Evolutionary conservation across 768 basidiomycete genomes (phyloP).

Genomic region (Suillus fuscotomentosus): DNA sequence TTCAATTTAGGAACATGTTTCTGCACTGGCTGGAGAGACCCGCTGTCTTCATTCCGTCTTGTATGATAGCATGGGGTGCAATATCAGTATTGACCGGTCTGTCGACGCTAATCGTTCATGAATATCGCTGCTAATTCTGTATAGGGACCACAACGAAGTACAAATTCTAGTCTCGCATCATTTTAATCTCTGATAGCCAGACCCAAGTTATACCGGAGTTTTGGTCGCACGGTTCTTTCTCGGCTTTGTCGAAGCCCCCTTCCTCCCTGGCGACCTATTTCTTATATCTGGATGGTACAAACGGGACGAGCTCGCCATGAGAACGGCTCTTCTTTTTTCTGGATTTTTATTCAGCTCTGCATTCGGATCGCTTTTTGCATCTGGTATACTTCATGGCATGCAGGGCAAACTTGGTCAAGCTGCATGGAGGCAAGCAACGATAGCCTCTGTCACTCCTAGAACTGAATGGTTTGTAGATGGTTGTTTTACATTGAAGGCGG

Average conservation of each 20-base stretch:
- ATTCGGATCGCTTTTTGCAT: slow-evolving; percentile 44
- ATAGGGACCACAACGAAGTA: slow-evolving; percentile 5
- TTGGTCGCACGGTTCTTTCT: slow-evolving; percentile 40
- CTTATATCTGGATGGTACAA: neutral
- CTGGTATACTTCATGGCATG: slow-evolving; percentile 43
- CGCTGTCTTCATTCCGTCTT: slow-evolving; percentile 23
- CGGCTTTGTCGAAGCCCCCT: slow-evolving; percentile 36
- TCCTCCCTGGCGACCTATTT: slow-evolving; percentile 20
- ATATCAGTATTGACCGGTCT: slow-evolving; percentile 34
- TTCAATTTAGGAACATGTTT: slow-evolving; percentile 25
- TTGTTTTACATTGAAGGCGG: neutral
- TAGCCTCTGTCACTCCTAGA: neutral
- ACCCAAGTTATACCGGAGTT: slow-evolving; percentile 17
- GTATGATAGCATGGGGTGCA: slow-evolving; percentile 34
- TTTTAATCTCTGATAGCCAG: neutral
- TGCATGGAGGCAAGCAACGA: slow-evolving; percentile 37
- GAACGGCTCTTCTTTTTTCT: slow-evolving; percentile 34
- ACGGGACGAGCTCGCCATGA: neutral
- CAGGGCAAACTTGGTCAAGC: slow-evolving; percentile 13
- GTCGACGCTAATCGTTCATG: neutral
- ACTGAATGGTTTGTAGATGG: neutral
- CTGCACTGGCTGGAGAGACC: slow-evolving; percentile 30
- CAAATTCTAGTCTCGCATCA: neutral
- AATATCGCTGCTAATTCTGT: neutral
- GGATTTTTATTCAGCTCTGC: slow-evolving; percentile 44